phyloP scores from a whole-genome alignment of 2,329 filamentous ascomycete species.

The Emmonsiellopsis sp. region DNA sequence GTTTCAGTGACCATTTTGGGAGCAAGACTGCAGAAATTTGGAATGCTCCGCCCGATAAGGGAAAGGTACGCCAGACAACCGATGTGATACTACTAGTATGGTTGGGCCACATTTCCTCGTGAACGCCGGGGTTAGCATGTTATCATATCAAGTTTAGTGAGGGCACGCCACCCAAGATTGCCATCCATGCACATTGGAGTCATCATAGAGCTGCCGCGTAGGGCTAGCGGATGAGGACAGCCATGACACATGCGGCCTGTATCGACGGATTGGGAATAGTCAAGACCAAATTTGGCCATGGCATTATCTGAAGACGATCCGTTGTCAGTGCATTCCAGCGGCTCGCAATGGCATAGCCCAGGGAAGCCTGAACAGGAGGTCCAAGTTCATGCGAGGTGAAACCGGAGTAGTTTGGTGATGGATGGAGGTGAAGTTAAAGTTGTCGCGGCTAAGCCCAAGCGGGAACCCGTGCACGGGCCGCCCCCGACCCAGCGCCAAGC shows the following conservation, averaged over 20 bases:
- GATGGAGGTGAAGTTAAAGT: neutral
- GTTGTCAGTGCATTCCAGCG: neutral
- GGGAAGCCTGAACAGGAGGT: neutral
- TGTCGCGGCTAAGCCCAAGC: neutral
- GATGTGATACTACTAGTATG: too few species aligned
- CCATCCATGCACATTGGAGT: neutral
- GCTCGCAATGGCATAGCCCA: neutral
- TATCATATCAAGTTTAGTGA: neutral
- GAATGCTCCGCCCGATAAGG: neutral
- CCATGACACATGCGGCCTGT: neutral
- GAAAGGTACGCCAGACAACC: neutral
- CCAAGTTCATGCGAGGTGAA: slow-evolving; percentile 4
- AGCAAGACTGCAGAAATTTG: neutral
- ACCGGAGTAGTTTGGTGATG: neutral
- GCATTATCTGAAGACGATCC: neutral
- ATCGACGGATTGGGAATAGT: neutral
- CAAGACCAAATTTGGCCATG: neutral
- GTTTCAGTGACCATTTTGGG: neutral
- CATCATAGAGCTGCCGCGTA: neutral
- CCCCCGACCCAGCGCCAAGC: neutral
- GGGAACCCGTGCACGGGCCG: neutral
- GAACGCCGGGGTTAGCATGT: too few species aligned
- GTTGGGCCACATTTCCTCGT: too few species aligned
- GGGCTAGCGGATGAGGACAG: neutral
- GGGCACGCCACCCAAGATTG: neutral